These are phyloP conservation scores for Coemansia asiatica DNA, from an alignment of 192 early-diverging fungal genomes.

Conservation along the genomic window DNA sequence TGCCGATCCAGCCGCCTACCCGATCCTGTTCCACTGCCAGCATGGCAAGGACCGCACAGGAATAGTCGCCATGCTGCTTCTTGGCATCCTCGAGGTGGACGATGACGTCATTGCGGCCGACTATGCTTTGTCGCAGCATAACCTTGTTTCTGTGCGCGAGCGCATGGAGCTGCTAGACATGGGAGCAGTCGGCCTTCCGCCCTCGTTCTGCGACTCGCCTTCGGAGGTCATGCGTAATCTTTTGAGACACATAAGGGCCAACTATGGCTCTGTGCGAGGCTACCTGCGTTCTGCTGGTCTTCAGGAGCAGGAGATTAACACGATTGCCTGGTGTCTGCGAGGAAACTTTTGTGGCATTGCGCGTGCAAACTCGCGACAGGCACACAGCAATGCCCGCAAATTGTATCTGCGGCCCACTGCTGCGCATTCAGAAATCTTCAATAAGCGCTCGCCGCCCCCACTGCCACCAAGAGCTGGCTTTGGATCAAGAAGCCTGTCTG, in stretches of 20 bases:
- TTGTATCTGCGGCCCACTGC: slow-evolving; percentile 23
- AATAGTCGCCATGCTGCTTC: slow-evolving; percentile 58
- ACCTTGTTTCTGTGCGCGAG: slow-evolving; percentile 44
- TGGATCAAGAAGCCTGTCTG: background rate
- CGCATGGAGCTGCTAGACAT: slow-evolving; percentile 57
- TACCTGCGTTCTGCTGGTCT: slow-evolving; percentile 49
- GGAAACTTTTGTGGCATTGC: slow-evolving; percentile 51
- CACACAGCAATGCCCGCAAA: slow-evolving; percentile 16
- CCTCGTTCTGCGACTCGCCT: slow-evolving; percentile 55
- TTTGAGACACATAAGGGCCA: slow-evolving; percentile 33
- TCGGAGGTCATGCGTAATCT: slow-evolving; percentile 51
- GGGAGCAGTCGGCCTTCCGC: slow-evolving; percentile 55
- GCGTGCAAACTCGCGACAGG: slow-evolving; percentile 15
- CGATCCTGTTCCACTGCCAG: slow-evolving; percentile 67
- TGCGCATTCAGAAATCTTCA: slow-evolving; percentile 16
- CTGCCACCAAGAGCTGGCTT: background rate
- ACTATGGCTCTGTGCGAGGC: slow-evolving; percentile 44
- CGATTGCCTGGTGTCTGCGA: slow-evolving; percentile 52
- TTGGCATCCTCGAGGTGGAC: slow-evolving; percentile 57
- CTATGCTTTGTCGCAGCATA: slow-evolving; percentile 56
- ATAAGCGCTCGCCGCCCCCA: slow-evolving; percentile 6
- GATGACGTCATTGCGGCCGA: slow-evolving; percentile 60
- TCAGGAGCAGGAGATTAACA: slow-evolving; percentile 38
- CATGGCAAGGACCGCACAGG: slow-evolving; percentile 71
- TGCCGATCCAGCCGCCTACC: slow-evolving; percentile 57